These are phyloP conservation scores for Claviceps pusilla DNA, from an alignment of 2,329 filamentous ascomycete species.

Conservation along the genomic window DNA sequence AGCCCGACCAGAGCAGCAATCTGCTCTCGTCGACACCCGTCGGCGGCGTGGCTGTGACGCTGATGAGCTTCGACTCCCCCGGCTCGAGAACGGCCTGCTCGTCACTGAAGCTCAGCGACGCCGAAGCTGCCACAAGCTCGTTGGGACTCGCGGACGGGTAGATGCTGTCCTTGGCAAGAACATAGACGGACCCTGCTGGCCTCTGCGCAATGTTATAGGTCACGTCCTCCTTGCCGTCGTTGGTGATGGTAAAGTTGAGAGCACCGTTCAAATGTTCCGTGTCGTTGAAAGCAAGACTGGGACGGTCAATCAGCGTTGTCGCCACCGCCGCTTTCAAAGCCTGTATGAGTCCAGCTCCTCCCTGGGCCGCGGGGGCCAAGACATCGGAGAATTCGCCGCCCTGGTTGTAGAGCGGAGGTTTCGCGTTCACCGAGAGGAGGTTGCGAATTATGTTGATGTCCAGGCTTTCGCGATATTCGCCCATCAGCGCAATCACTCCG, in stretches of 20 bases:
- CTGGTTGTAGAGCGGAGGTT: conserved; percentile 28
- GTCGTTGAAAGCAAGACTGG: conserved; percentile 44
- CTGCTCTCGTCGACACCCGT: conserved; percentile 16
- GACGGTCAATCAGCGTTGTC: conserved; percentile 33
- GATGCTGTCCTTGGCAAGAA: conserved; percentile 17
- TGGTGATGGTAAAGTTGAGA: conserved; percentile 34
- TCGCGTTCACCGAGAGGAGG: conserved; percentile 24
- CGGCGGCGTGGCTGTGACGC: conserved; percentile 20
- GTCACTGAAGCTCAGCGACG: conserved; percentile 10
- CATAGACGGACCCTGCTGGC: conserved; percentile 35
- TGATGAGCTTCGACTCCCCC: neutral
- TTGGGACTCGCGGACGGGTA: conserved; percentile 25
- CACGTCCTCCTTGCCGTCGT: conserved; percentile 30
- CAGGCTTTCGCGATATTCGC: conserved; percentile 27
- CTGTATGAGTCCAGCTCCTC: conserved; percentile 31
- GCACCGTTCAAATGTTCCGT: conserved; percentile 20
- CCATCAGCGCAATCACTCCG: conserved; percentile 23
- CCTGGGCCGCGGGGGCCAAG: conserved; percentile 38
- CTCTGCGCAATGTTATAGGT: conserved; percentile 35
- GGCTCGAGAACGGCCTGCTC: neutral
- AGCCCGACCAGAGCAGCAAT: conserved; percentile 28
- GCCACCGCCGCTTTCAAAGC: conserved; percentile 39
- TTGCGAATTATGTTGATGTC: conserved; percentile 28
- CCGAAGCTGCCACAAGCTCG: conserved; percentile 22
- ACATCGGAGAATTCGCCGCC: conserved; percentile 14